Percentiles rank a stretch among this genome's conserved stretches.
Evolutionary conservation across 495 filamentous ascomycete genomes (phyloP).

Genomic region (Penicillium atrosanguineum): DNA sequence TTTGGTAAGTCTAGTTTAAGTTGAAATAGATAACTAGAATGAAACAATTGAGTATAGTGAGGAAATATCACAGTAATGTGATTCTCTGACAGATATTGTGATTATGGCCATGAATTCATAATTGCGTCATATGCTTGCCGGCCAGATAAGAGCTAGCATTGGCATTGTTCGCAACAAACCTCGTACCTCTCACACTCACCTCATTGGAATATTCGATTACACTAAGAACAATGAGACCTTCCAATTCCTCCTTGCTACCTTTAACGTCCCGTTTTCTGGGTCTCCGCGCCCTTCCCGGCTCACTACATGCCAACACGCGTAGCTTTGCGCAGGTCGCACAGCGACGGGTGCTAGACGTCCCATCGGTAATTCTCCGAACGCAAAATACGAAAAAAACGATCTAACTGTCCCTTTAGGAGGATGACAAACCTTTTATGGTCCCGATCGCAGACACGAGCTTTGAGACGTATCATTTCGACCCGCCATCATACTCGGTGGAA

Average conservation of each 20-base stretch:
- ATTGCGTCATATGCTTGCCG: background rate
- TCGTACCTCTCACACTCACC: background rate
- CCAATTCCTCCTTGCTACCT: background rate
- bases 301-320: background rate
- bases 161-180: background rate
- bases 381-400: background rate
- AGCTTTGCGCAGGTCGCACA: background rate
- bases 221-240: background rate
- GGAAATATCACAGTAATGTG: background rate
- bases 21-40: too few species aligned
- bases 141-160: background rate
- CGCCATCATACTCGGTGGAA: constrained; percentile 24
- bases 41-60: background rate
- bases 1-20: too few species aligned
- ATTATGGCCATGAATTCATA: background rate
- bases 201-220: background rate
- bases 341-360: background rate
- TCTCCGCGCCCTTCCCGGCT: background rate
- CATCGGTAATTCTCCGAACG: background rate
- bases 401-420: constrained; percentile 16
- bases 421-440: constrained; percentile 20
- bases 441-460: constrained; percentile 23
- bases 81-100: background rate
- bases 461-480: constrained; percentile 26
- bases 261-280: background rate